phyloP scores from a whole-genome alignment of 2,329 filamentous ascomycete species.

The Lojkania enalia region DNA sequence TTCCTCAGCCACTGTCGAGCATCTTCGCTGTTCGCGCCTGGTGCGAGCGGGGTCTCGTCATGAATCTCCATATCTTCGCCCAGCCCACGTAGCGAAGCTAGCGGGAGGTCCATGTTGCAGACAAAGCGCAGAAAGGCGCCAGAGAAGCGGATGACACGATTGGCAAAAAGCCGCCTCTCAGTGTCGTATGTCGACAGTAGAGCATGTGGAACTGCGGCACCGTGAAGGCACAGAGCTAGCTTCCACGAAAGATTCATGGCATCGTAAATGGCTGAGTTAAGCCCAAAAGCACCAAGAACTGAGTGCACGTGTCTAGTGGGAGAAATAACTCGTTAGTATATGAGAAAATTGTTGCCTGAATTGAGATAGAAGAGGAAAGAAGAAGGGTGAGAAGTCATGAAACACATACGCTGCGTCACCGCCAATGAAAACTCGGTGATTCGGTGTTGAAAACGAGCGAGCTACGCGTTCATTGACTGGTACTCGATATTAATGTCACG shows the following conservation, averaged over 20 bases:
- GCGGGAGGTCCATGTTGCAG: slow-evolving; percentile 26
- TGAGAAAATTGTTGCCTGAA: not conserved
- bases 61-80: slow-evolving; percentile 8
- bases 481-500: slow-evolving; percentile 9
- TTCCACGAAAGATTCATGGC: slow-evolving; percentile 44
- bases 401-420: slow-evolving; percentile 33
- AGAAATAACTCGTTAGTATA: slow-evolving; percentile 25
- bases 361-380: too few relatives aligned
- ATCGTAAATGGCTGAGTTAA: slow-evolving; percentile 45
- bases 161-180: slow-evolving; percentile 32
- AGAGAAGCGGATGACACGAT: slow-evolving; percentile 24
- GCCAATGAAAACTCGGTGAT: slow-evolving; percentile 37
- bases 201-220: slow-evolving; percentile 18
- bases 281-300: slow-evolving; percentile 43
- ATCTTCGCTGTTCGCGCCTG: not conserved
- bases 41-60: not conserved
- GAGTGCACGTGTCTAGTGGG: slow-evolving; percentile 37
- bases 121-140: slow-evolving; percentile 26
- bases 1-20: slow-evolving; percentile 9
- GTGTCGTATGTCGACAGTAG: slow-evolving; percentile 36
- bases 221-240: slow-evolving; percentile 29
- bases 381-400: too few relatives aligned
- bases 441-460: slow-evolving; percentile 32
- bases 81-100: slow-evolving; percentile 14
- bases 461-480: slow-evolving; percentile 43